A percentile compares a stretch with the other conserved stretches of the same genome.
Conservation (phyloP, 1,284 basidiomycete genomes). For the Rhodotorula glutinis region DNA sequence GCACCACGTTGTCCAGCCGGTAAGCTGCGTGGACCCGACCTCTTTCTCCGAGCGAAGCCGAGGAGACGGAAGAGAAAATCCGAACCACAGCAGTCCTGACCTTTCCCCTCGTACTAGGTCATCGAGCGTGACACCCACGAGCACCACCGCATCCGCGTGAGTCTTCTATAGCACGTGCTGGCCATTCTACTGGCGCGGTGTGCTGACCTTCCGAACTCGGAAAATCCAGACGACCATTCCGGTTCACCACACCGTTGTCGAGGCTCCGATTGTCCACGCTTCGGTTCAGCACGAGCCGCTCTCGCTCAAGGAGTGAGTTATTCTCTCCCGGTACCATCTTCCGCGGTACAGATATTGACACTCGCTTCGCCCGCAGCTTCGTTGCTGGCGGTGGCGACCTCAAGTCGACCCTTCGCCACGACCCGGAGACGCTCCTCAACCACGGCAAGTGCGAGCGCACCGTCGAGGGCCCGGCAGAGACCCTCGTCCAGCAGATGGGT, state of each 20-base stretch:
- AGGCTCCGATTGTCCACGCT: constrained; percentile 35
- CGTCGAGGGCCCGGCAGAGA: constrained; percentile 35
- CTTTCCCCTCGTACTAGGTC: constrained; percentile 10
- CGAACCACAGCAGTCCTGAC: too few relatives aligned
- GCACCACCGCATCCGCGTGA: constrained; percentile 40
- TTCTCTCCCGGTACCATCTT: background rate
- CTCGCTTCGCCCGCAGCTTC: constrained; percentile 1
- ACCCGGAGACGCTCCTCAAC: constrained; percentile 16
- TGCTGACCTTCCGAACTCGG: background rate
- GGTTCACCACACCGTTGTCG: constrained; percentile 30
- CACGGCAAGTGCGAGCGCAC: constrained; percentile 23
- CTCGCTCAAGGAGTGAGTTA: constrained; percentile 26
- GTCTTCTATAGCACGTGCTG: background rate
- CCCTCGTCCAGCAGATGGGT: constrained; percentile 15
- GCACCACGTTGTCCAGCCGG: constrained; percentile 49
- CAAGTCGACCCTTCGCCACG: constrained; percentile 32
- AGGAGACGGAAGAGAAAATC: too few relatives aligned
- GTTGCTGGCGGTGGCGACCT: constrained; percentile 35
- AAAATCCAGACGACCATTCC: constrained; percentile 18
- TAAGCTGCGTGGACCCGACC: background rate
- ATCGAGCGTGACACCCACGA: constrained; percentile 48
- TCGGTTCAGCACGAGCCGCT: constrained; percentile 36
- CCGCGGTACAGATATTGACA: background rate
- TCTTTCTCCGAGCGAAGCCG: too few relatives aligned
- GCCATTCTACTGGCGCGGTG: too few relatives aligned